A percentile compares a stretch with the other conserved stretches of the same genome.
Evolutionary conservation across 108 stramenopile genomes (phyloP).

Genomic region (Pseudonitzschia delicatissima): DNA sequence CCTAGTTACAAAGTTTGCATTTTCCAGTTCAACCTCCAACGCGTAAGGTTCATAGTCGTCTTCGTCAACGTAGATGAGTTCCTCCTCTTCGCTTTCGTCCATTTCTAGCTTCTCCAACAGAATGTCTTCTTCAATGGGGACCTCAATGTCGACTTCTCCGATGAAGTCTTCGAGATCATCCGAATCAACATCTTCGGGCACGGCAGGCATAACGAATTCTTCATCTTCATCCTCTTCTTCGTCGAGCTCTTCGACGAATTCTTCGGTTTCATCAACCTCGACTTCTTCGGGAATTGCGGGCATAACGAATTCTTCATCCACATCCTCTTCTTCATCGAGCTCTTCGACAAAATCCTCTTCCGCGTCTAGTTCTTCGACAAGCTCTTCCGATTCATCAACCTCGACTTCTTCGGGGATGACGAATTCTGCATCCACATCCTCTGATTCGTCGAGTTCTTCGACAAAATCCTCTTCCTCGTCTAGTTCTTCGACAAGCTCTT

Average conservation of each 20-base stretch:
- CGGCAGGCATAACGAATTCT: background rate
- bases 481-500: conserved; percentile 1
- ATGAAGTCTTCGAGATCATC: background rate
- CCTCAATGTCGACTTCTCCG: background rate
- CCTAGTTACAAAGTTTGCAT: conserved; percentile 12
- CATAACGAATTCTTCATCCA: too few relatives aligned
- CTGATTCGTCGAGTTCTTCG: too few relatives aligned
- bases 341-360: background rate
- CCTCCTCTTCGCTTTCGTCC: background rate
- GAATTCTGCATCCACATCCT: background rate
- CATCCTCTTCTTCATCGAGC: background rate
- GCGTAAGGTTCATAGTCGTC: background rate
- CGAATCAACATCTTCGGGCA: background rate
- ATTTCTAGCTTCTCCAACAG: background rate
- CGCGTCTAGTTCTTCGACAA: background rate
- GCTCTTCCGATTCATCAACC: background rate
- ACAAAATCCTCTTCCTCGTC: background rate
- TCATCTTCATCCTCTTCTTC: background rate
- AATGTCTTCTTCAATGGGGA: background rate
- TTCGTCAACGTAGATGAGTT: background rate
- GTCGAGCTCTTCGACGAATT: background rate
- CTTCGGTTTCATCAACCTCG: background rate
- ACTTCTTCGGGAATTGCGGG: too few relatives aligned
- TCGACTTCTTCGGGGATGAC: background rate
- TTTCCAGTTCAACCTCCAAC: background rate